phyloP scores from a whole-genome alignment of 176 grass and related monocot species.

The Cocos nucifera region DNA sequence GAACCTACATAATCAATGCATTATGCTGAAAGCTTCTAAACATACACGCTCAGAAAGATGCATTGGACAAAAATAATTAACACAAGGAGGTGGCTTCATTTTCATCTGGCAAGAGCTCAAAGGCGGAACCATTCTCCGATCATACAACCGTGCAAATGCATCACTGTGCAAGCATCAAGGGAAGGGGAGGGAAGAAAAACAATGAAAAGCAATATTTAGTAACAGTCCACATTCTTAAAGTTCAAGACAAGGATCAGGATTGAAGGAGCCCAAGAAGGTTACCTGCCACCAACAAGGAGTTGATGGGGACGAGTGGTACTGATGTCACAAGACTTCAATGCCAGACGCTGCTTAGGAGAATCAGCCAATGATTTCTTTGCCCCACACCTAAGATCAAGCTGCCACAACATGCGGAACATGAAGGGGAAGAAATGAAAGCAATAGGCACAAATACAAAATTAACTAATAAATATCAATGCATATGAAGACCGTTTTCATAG shows the following conservation, averaged over 20 bases:
- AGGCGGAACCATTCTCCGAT: slow-evolving; percentile 88
- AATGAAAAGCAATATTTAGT: no score
- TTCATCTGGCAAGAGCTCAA: slow-evolving; percentile 63
- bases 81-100: slow-evolving; percentile 57
- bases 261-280: slow-evolving; percentile 14
- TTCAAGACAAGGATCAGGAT: no score
- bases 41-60: slow-evolving; percentile 84
- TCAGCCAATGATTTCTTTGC: slow-evolving; percentile 82
- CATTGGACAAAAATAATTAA: slow-evolving; percentile 81
- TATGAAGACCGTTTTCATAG: no score
- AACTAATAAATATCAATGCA: no score
- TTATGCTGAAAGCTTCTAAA: slow-evolving; percentile 3
- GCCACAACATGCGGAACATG: slow-evolving; percentile 12
- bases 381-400: slow-evolving; percentile 88
- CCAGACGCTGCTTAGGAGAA: slow-evolving; percentile 49
- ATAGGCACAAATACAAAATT: no score
- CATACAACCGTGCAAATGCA: slow-evolving; percentile 75
- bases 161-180: slow-evolving; percentile 42
- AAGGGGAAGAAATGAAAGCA: no score
- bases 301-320: slow-evolving; percentile 82
- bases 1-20: no score
- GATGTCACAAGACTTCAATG: slow-evolving; percentile 91
- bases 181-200: slow-evolving; percentile 6
- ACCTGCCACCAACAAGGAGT: slow-evolving; percentile 94
- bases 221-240: no score